Base-by-base conservation (phyloP, 2,329 filamentous ascomycete genomes). In the Pezicula neosporulosa region DNA sequence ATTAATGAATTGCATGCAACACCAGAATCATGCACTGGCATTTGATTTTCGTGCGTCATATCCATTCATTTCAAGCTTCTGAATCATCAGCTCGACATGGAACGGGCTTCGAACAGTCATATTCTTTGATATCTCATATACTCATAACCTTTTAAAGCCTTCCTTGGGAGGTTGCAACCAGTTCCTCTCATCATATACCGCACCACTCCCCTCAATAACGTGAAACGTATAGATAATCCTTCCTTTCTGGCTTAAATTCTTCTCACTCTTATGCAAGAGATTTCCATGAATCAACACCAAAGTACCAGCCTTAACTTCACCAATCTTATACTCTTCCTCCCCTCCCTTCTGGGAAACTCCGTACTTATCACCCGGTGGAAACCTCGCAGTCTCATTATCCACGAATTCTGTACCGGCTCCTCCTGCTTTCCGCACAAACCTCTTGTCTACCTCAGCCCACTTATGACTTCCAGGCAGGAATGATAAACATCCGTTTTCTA, bases 221-320 rank as follows among this genome's bases (percentile, higher is more conserved):
- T 99, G 94, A 68, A 97, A 99, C 0, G 94, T 97, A 71, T 97
- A 99, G 49, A 97, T 96, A 66, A 94, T 95, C 59, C 93, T 79
- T 19, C 92, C 91, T 76, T 90, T 93, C 57, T 79, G 72, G 67
- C 92, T 96, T 50, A 82, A 79, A 68, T 99, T 99, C 77, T 81
- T 89, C 80, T 96, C 91, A 67, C 92, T 97, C 82, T 96, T 96
- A 72, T 99, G 94, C 73, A 97, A 68, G 61, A 97, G 72, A 70
- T 97, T 97, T 1, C 94, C 94, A 73, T 99, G 93, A 58, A 99
- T 97, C 56, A 99, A 72, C 44, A 97, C 91, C 69, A 99, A 69
- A 44, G 88, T 89, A 0, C 94, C 94, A 0, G 92, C 91, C 73
- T 92, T 93, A 49, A 97, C 90, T 74, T 96, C 89, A 3, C 89